These are phyloP conservation scores for Globisporangium heterothallicum DNA, from an alignment of 352 stramenopile species.

Conservation along the genomic window DNA sequence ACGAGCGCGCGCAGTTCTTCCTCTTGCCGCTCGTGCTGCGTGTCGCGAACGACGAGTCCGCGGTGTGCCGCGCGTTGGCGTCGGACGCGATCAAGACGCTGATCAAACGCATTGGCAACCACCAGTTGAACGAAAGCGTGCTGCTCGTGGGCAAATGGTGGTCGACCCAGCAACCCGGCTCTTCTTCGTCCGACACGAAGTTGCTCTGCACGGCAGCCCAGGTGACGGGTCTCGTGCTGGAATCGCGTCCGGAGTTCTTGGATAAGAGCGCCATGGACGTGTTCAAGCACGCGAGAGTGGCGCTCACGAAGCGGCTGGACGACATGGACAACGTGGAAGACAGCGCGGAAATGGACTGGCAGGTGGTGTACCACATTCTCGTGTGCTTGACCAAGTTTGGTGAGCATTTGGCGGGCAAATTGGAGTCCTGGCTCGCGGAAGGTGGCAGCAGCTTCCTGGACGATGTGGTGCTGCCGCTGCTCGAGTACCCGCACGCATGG, in stretches of 20 bases:
- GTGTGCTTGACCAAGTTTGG: slow-evolving; percentile 60
- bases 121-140: slow-evolving; percentile 87
- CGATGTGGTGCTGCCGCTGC: slow-evolving; percentile 40
- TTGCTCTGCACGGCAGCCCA: slow-evolving; percentile 67
- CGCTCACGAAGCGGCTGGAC: slow-evolving; percentile 30
- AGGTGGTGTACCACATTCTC: slow-evolving; percentile 58
- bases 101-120: slow-evolving; percentile 86
- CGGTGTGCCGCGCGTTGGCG: slow-evolving; percentile 82
- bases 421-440: slow-evolving; percentile 1
- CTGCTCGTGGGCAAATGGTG: slow-evolving; percentile 89
- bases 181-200: slow-evolving; percentile 37
- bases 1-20: slow-evolving; percentile 91
- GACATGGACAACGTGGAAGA: slow-evolving; percentile 29
- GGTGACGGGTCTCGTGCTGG: slow-evolving; percentile 66
- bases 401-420: slow-evolving; percentile 39
- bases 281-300: slow-evolving; percentile 26
- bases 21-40: slow-evolving; percentile 95
- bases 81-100: slow-evolving; percentile 78
- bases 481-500: slow-evolving; percentile 72
- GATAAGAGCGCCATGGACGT: slow-evolving; percentile 52
- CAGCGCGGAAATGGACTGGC: slow-evolving; percentile 42
- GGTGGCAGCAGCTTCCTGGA: slow-evolving; percentile 33
- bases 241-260: slow-evolving; percentile 69
- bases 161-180: slow-evolving; percentile 15
- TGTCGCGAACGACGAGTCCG: slow-evolving; percentile 93